phyloP scores from a whole-genome alignment of 1,284 basidiomycete species.

The Puccinia hordei region DNA sequence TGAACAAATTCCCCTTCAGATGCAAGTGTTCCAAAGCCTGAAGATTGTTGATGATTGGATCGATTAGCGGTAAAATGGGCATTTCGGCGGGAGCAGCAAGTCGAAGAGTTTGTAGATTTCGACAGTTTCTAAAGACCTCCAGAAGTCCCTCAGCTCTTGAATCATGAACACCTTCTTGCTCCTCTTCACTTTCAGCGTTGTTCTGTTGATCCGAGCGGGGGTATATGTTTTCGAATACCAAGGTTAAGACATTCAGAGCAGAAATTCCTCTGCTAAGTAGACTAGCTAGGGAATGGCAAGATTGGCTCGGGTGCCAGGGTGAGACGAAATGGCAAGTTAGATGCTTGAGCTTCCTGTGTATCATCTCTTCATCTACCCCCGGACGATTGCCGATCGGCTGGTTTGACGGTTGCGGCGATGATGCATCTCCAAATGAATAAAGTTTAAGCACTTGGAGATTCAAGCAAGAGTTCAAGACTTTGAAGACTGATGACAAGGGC shows the following conservation, averaged over 20 bases:
- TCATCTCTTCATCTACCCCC: slow-evolving; percentile 56
- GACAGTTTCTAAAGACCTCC: slow-evolving; percentile 5
- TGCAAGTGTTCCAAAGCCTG: slow-evolving; percentile 11
- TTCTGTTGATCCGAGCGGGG: neutral
- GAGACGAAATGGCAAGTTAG: slow-evolving; percentile 58
- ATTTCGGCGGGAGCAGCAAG: slow-evolving; percentile 10
- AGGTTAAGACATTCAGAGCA: slow-evolving; percentile 17
- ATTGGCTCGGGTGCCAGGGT: slow-evolving; percentile 66
- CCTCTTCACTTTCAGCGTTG: slow-evolving; percentile 7
- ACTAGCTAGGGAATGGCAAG: slow-evolving; percentile 60
- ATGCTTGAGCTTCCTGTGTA: slow-evolving; percentile 56
- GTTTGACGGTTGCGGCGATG: neutral
- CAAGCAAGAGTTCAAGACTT: neutral
- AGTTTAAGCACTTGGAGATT: slow-evolving; percentile 13
- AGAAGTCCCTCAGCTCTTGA: neutral
- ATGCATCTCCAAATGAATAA: neutral
- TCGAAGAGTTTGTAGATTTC: slow-evolving; percentile 3
- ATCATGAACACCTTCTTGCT: neutral
- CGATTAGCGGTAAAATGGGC: neutral
- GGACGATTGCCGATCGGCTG: neutral
- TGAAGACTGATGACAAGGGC: slow-evolving; percentile 11
- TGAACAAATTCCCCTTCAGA: slow-evolving; percentile 8
- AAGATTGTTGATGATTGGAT: slow-evolving; percentile 10
- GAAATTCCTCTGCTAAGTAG: slow-evolving; percentile 53
- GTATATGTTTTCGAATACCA: slow-evolving; percentile 19